A percentile compares a stretch with the other conserved stretches of the same genome.
Conservation (phyloP, 805 yeast genomes). For the Isabelozyma rhagii region DNA sequence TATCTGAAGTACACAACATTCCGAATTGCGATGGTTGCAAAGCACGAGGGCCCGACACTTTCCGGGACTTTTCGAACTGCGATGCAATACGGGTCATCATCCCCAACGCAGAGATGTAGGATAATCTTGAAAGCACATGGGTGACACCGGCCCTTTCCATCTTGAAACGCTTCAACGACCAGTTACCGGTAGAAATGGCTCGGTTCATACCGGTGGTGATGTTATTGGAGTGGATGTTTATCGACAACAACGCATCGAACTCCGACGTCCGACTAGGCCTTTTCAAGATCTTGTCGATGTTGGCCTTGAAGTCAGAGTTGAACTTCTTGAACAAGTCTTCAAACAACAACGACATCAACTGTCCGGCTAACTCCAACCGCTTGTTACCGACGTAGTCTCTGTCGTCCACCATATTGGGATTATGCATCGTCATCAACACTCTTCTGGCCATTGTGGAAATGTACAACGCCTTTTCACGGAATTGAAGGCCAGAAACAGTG, state of each 20-base stretch:
- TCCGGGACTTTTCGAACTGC: conserved; percentile 97
- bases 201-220: conserved; percentile 92
- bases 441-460: conserved; percentile 96
- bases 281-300: conserved; percentile 88
- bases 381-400: conserved; percentile 98
- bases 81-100: conserved; percentile 99
- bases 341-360: conserved; percentile 87
- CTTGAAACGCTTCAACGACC: conserved; percentile 98
- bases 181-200: conserved; percentile 97
- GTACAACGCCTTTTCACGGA: conserved; percentile 90
- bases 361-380: conserved; percentile 96
- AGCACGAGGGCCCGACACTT: conserved; percentile 98
- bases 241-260: conserved; percentile 87
- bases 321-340: conserved; percentile 97
- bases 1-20: conserved; percentile 97
- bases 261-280: conserved; percentile 94
- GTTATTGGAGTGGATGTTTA: conserved; percentile 87
- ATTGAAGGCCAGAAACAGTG: conserved; percentile 78
- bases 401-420: conserved; percentile 95
- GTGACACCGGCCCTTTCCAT: conserved; percentile 99
- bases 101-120: conserved; percentile 93
- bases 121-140: conserved; percentile 86
- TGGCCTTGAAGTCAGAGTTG: conserved; percentile 90
- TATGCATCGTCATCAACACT: conserved; percentile 91
- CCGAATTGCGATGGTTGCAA: conserved; percentile 98